Evolutionary conservation across 441 rosid species (phyloP), one percentile per base, ranked within the genome.

Genomic region (Gossypium gossypioides): DNA sequence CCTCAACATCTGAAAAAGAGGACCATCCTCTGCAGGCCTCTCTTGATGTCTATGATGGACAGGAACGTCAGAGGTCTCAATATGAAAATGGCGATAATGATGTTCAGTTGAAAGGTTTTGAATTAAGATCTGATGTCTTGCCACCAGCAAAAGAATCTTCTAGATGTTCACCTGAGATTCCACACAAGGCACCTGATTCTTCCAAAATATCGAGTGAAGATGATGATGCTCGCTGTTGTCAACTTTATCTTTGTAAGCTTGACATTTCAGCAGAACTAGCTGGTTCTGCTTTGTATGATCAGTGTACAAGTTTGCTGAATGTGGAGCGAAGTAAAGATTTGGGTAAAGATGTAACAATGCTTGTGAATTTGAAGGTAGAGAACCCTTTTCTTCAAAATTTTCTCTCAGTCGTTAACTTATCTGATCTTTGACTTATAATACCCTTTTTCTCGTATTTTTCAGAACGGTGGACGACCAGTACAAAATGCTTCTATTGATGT

Each of bases 241-340:
- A 19, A 27, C 1, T 19, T 64, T 64, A 64, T 64, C 52, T 72
- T 73, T 91, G 96, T 52, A 89, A 85, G 84, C 87, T 95, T 68
- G 97, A 95, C 83, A 82, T 95, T 74, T 91, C 99, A 3, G 72
- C 81, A 48, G 92, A 92, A 72, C 96, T 95, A 75, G 82, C 89
- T 60, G 86, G 84, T 77, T 76, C 89, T 0, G 96, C 91, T 80
- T 68, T 89, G 85, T 85, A 69, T 76, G 72, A 72, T 72, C 81
- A 77, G 77, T 84, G 84, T 74, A 78, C 82, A 79, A 79, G 79
- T 76, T 76, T 85, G 71, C 61, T 88, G 58, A 77, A 74, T 34
- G 63, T 71, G 25, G 84, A 83, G 73, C 84, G 78, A 68, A 69
- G 72, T 72, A 77, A 75, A 55, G 60, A 80, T 75, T 74, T 27